A percentile compares a stretch with the other conserved stretches of the same genome.
phyloP scores from a whole-genome alignment of 257 asterid genomes.

The Salvia rosmarinus region DNA sequence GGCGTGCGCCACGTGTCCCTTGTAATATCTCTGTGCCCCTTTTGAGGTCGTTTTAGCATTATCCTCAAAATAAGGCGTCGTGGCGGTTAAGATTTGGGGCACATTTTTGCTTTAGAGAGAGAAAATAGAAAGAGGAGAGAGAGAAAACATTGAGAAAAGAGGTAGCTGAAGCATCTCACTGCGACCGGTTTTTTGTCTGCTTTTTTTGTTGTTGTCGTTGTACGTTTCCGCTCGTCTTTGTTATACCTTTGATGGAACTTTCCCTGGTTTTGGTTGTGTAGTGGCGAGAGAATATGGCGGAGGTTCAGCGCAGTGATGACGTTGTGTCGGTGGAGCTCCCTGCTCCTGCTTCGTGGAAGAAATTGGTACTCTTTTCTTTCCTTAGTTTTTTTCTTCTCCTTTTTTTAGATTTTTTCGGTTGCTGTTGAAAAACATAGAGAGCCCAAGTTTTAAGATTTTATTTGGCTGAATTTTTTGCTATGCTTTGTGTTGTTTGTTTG shows the following conservation, averaged over 20 bases:
- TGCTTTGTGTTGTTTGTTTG: background rate
- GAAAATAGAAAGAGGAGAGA: constrained; percentile 31
- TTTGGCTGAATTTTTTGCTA: too few relatives aligned
- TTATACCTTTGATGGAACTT: constrained; percentile 21
- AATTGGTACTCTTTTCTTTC: constrained; percentile 45
- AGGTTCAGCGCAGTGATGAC: constrained; percentile 42
- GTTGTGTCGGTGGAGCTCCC: constrained; percentile 66
- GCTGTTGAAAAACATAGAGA: background rate
- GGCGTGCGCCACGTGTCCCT: constrained; percentile 43
- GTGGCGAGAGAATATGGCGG: constrained; percentile 50
- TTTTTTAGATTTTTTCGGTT: background rate
- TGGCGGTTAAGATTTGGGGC: constrained; percentile 50
- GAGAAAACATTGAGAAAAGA: constrained; percentile 7
- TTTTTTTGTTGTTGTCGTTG: background rate
- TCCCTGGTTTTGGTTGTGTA: constrained; percentile 24
- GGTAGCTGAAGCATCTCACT: constrained; percentile 29
- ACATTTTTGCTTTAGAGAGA: constrained; percentile 37
- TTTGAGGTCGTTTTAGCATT: constrained; percentile 42
- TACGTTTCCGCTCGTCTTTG: constrained; percentile 20
- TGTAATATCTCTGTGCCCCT: constrained; percentile 9
- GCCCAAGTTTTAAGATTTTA: background rate
- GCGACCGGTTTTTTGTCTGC: background rate
- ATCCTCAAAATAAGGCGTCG: constrained; percentile 38
- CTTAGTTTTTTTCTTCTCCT: too few relatives aligned
- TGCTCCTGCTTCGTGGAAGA: constrained; percentile 77